Conservation (phyloP, 1,139 yeast genomes). For the Candida gigantensis region DNA sequence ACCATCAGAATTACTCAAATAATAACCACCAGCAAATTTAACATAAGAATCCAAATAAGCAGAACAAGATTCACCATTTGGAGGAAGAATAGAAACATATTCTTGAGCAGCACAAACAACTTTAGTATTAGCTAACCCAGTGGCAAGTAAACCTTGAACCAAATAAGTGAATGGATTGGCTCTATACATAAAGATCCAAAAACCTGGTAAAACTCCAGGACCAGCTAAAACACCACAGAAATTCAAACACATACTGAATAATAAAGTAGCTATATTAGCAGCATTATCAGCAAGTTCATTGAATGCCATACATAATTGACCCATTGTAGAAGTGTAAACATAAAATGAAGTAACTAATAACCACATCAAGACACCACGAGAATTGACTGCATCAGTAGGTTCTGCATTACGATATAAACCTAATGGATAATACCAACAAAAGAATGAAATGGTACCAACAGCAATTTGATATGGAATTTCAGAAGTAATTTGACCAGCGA, state of each 20-base stretch:
- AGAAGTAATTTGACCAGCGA: constrained; percentile 64
- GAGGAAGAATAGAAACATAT: constrained; percentile 27
- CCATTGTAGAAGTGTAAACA: constrained; percentile 38
- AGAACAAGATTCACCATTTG: constrained; percentile 58
- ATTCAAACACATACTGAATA: constrained; percentile 33
- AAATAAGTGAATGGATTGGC: constrained; percentile 69
- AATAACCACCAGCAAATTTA: constrained; percentile 48
- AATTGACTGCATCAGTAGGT: constrained; percentile 23
- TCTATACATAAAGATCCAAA: constrained; percentile 62
- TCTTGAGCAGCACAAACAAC: constrained; percentile 31
- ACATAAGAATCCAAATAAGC: constrained; percentile 51
- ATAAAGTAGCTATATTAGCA: constrained; percentile 29
- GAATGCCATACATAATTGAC: constrained; percentile 41
- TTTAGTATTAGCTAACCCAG: constrained; percentile 26
- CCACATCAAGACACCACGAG: constrained; percentile 48
- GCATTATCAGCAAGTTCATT: constrained; percentile 42
- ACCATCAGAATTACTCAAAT: constrained; percentile 23
- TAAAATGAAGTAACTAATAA: constrained; percentile 41
- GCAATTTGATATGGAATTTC: constrained; percentile 77
- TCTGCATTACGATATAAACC: constrained; percentile 64
- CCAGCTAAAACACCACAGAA: constrained; percentile 40
- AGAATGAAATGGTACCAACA: constrained; percentile 65
- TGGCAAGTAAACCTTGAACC: constrained; percentile 33
- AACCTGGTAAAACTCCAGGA: constrained; percentile 27
- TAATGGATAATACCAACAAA: constrained; percentile 82